These are phyloP conservation scores for Immersiporthe knoxdaviesiana DNA, from an alignment of 2,329 filamentous ascomycete species.

Conservation along the genomic window DNA sequence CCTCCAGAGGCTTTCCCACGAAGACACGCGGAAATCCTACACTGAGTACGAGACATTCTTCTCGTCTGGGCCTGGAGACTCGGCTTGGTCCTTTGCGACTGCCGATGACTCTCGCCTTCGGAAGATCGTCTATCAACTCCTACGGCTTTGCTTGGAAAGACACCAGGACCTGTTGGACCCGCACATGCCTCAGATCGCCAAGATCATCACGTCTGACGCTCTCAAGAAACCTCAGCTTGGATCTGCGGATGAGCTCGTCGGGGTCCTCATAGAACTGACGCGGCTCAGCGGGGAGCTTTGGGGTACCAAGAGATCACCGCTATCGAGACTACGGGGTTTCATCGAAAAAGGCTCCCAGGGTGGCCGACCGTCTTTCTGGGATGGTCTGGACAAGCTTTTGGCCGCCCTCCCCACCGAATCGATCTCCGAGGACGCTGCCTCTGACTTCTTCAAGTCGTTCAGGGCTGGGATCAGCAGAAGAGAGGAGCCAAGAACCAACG, in stretches of 20 bases:
- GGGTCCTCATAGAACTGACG: slow-evolving; percentile 69
- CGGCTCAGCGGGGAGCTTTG: slow-evolving; percentile 69
- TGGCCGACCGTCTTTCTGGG: slow-evolving; percentile 75
- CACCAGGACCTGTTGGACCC: slow-evolving; percentile 51
- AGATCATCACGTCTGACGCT: slow-evolving; percentile 70
- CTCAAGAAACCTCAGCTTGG: slow-evolving; percentile 73
- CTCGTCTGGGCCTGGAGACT: slow-evolving; percentile 52
- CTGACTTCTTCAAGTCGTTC: slow-evolving; percentile 67
- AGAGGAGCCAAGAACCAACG: slow-evolving; percentile 74
- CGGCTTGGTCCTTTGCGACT: slow-evolving; percentile 69
- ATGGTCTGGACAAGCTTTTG: slow-evolving; percentile 65
- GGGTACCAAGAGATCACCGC: slow-evolving; percentile 65
- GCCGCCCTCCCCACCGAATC: slow-evolving; percentile 57
- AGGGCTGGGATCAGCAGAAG: slow-evolving; percentile 71
- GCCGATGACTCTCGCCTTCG: slow-evolving; percentile 60
- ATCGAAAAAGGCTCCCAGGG: slow-evolving; percentile 83
- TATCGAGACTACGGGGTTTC: slow-evolving; percentile 68
- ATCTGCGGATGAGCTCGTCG: slow-evolving; percentile 73
- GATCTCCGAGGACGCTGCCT: slow-evolving; percentile 52
- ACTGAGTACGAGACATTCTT: slow-evolving; percentile 69
- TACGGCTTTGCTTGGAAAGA: slow-evolving; percentile 53
- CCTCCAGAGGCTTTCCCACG: slow-evolving; percentile 49
- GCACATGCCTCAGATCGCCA: slow-evolving; percentile 56
- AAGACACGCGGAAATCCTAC: slow-evolving; percentile 63
- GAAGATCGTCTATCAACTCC: slow-evolving; percentile 54